phyloP scores from a whole-genome alignment of 371 early-diverging fungal species.

The Rhizopus microsporus region DNA sequence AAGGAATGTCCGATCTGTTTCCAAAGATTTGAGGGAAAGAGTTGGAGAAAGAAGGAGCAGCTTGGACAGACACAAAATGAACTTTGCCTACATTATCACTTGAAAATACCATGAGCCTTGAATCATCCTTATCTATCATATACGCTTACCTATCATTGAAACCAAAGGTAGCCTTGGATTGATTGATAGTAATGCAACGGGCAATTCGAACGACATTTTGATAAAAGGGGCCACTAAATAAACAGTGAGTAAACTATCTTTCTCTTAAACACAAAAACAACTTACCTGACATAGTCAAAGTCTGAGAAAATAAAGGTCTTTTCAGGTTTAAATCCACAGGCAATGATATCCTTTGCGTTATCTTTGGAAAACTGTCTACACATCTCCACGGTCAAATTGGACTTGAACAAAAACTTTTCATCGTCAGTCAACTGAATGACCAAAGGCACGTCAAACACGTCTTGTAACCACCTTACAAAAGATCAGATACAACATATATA shows the following conservation, averaged over 20 bases:
- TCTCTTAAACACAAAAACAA: constrained; percentile 16
- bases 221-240: constrained; percentile 84
- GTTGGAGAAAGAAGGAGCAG: constrained; percentile 94
- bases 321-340: constrained; percentile 97
- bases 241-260: neutral
- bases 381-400: constrained; percentile 88
- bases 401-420: constrained; percentile 99
- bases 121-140: neutral
- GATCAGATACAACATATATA: neutral
- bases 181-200: constrained; percentile 81
- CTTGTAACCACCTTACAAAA: constrained; percentile 88
- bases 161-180: constrained; percentile 91
- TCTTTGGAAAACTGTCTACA: constrained; percentile 77
- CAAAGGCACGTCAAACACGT: constrained; percentile 94
- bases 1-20: constrained; percentile 85
- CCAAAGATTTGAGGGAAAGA: constrained; percentile 97
- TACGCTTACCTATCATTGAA: constrained; percentile 71
- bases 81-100: constrained; percentile 90
- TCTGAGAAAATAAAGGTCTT: constrained; percentile 99
- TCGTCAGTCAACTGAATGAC: constrained; percentile 99
- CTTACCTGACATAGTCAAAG: constrained; percentile 87
- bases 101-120: neutral
- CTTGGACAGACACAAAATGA: constrained; percentile 92
- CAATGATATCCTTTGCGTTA: constrained; percentile 98
- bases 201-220: constrained; percentile 90